Evolutionary conservation across 106 monocot species (phyloP).

Genomic region (Dendrobium huoshanense): DNA sequence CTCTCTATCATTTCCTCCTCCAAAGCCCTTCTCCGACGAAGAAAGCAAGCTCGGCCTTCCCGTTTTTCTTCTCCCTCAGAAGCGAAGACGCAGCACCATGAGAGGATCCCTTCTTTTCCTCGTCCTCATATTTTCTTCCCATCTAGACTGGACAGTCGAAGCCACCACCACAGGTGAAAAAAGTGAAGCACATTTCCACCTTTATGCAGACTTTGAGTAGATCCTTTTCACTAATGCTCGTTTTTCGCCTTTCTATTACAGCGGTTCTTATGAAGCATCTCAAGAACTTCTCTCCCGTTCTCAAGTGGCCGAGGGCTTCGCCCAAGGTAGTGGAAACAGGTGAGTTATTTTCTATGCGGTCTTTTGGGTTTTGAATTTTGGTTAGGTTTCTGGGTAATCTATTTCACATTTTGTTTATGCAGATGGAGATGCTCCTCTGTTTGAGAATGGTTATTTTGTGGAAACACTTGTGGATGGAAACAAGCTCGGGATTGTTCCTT

Average conservation of each 20-base stretch:
- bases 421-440: slow-evolving; percentile 76
- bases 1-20: neutral
- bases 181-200: neutral
- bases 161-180: slow-evolving; percentile 1
- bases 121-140: neutral
- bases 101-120: slow-evolving; percentile 1
- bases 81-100: neutral
- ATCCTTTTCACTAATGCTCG: neutral
- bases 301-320: slow-evolving; percentile 68
- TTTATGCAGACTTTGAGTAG: neutral
- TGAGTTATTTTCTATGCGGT: neutral
- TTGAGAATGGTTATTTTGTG: slow-evolving; percentile 69
- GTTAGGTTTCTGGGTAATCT: slow-evolving; percentile 3
- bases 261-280: slow-evolving; percentile 56
- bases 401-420: slow-evolving; percentile 12
- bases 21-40: neutral
- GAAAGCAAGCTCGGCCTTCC: neutral
- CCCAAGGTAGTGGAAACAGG: slow-evolving; percentile 50
- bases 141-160: neutral
- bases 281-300: slow-evolving; percentile 54
- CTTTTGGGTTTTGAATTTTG: neutral
- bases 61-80: neutral
- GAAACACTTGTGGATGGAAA: slow-evolving; percentile 92
- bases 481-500: slow-evolving; percentile 80
- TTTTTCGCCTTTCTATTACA: slow-evolving; percentile 6